Evolutionary conservation across 176 grass and related monocot genomes (phyloP), one percentile per base, ranked within the genome.

Genomic region (Echinochloa phyllopogon): DNA sequence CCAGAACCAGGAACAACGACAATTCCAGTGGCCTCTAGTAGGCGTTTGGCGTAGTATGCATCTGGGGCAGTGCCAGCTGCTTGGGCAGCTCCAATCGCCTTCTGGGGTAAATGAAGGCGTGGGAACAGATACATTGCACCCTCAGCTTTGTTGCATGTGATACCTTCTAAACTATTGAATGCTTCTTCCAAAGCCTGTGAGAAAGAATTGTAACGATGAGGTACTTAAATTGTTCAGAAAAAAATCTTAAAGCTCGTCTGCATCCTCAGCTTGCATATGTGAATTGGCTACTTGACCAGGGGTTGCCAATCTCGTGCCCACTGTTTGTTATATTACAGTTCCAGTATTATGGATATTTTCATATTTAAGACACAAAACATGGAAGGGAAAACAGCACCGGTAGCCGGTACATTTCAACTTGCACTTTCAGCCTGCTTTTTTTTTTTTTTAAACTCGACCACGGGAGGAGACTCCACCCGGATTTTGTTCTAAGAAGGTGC

Each of bases 111-210:
- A 70, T 88, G 81, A 82, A 99, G 75, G 69, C 80, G 80, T 16
- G 96, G 96, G 86, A 99, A 99, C 76, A 99, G 84, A 87, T 99
- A 99, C 96, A 96, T 99, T 65, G 96, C 96, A 25, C 96, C 93
- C 78, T 99, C 96, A 11, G 96, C 91, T 82, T 96, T 96, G 75
- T 99, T 99, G 89, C 96, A 99, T 21, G 91, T 92, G 56, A 99
- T 91, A 42, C 93, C 93, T 89, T 99, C 93, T 78, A 95, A 92
- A 65, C 85, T 88, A 47, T 96, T 96, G 84, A 99, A 99, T 78
- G 96, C 91, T 78, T 99, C 96, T 87, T 99, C 96, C 83, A 99
- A 77, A 76, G 96, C 93, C 96, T 99, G 82, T 67, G 61, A 40
- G 52, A 87, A 51, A 78, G 72, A 69, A 43, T 55, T 52, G 50